Evolutionary conservation across 2,329 filamentous ascomycete genomes (phyloP), one percentile per base, ranked within the genome.

Genomic region (Ceratocystis smalleyi): DNA sequence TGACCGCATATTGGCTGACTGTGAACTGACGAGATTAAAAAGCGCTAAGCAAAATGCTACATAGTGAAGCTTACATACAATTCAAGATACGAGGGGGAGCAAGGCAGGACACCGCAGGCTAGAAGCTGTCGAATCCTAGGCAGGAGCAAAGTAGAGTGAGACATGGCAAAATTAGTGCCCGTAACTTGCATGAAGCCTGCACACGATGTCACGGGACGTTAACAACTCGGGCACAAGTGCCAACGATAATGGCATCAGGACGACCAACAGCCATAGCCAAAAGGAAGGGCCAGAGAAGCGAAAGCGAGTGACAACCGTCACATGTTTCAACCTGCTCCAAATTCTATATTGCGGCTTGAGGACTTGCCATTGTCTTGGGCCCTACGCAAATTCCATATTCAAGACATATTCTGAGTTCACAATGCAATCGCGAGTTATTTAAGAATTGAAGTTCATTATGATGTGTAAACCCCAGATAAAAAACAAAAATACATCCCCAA

Each of bases 371-470:
- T 40, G 35, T 40, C 35, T 40, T 40, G 35, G 15, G 10, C 12
- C 12, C 1, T 10, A 12, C 1, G 12, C 10, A 12, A 0, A 40
- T 40, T 40, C 8, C 8, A 40, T 10, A 40, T 12, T 1, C 35
- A 19, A n/a, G 17, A 47, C 43, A 49, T 8, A 10, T 7, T 19
- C 10, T 10, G 7, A 49, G 10, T 19, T 49, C 19, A 49, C 47
- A 8, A 1, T 5, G 10, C 17, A 24, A 8, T 19, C 5, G 17
- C 10, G n/a, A 32, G 30, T 7, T 17, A 32, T 35, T 57, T 57
- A 57, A 57, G 12, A 57, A 7, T 24, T 24, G 19, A 57, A 57
- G 54, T 57, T 57, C 54, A 57, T 57, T 57, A 57, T n/a, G 22
- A 32, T 57, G 35, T 57, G 30, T 19, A 57, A 57, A 57, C 24